Conservation (phyloP, 805 yeast species). For the Nakazawaea pomicola region DNA sequence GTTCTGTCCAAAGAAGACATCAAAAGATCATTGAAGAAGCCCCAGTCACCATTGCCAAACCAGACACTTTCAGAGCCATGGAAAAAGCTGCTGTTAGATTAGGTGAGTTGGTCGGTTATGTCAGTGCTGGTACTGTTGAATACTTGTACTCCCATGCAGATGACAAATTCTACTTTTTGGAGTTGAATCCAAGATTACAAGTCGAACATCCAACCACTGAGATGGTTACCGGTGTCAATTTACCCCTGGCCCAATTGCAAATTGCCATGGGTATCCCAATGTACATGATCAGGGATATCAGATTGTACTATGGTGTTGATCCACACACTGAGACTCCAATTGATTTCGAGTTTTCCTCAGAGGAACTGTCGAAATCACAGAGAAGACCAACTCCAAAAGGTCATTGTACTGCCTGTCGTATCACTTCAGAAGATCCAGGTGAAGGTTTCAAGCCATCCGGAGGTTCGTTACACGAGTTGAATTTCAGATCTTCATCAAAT, state of each 20-base stretch:
- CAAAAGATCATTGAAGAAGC: conserved; percentile 99
- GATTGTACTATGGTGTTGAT: conserved; percentile 90
- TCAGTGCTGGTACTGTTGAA: conserved; percentile 98
- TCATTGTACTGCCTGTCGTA: conserved; percentile 98
- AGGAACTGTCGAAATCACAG: conserved; percentile 70
- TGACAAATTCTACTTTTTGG: conserved; percentile 92
- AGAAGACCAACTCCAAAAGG: conserved; percentile 95
- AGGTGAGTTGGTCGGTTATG: conserved; percentile 96
- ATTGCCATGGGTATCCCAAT: conserved; percentile 99
- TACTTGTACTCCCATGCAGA: conserved; percentile 92
- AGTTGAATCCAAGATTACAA: conserved; percentile 96
- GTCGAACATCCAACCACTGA: conserved; percentile 99
- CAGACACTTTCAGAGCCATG: conserved; percentile 83
- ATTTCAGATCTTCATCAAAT: conserved; percentile 93
- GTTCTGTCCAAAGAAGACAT: conserved; percentile 99
- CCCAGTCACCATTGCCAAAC: conserved; percentile 91
- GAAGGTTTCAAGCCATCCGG: conserved; percentile 99
- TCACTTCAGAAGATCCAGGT: conserved; percentile 98
- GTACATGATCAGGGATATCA: conserved; percentile 89
- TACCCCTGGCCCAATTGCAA: conserved; percentile 98
- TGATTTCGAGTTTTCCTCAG: conserved; percentile 82
- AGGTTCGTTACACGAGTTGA: conserved; percentile 93
- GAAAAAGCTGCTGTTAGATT: conserved; percentile 96
- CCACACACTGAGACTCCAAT: conserved; percentile 88
- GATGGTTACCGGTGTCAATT: conserved; percentile 97